Conservation (phyloP, 305 asterid species). For the Ilex paraguariensis region DNA sequence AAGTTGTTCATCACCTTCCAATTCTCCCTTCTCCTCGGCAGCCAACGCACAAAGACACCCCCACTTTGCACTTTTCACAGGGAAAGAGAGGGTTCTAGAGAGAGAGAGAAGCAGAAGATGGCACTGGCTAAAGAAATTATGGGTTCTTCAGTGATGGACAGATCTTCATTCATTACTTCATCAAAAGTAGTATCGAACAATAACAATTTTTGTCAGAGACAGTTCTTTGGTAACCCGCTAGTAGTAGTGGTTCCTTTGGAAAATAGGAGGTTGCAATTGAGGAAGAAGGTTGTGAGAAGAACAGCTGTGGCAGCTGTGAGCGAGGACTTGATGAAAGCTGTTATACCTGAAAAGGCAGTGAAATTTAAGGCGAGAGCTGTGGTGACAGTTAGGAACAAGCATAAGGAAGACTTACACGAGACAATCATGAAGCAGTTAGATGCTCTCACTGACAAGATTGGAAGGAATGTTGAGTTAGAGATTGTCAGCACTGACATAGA, state of each 20-base stretch:
- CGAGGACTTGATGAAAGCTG: conserved; percentile 59
- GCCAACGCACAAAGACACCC: not conserved
- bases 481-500: conserved; percentile 74
- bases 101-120: conserved; percentile 29
- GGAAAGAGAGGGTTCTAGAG: not conserved
- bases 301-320: conserved; percentile 63
- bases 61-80: conserved; percentile 3
- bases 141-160: conserved; percentile 51
- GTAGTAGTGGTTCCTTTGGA: conserved; percentile 15
- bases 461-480: conserved; percentile 74
- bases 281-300: conserved; percentile 11
- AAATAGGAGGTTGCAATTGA: conserved; percentile 23
- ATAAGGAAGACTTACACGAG: conserved; percentile 73
- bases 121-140: conserved; percentile 60
- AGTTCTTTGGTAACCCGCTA: not conserved
- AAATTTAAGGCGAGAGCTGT: conserved; percentile 81
- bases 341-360: conserved; percentile 59
- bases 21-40: not conserved
- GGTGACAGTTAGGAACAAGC: conserved; percentile 73
- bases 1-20: conserved; percentile 5
- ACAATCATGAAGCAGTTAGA: conserved; percentile 67
- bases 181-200: conserved; percentile 10
- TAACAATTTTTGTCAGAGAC: too few relatives aligned
- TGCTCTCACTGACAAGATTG: conserved; percentile 74
- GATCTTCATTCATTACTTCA: conserved; percentile 33